Conservation (phyloP, 129 eudicot genomes). For the Silybum marianum region DNA sequence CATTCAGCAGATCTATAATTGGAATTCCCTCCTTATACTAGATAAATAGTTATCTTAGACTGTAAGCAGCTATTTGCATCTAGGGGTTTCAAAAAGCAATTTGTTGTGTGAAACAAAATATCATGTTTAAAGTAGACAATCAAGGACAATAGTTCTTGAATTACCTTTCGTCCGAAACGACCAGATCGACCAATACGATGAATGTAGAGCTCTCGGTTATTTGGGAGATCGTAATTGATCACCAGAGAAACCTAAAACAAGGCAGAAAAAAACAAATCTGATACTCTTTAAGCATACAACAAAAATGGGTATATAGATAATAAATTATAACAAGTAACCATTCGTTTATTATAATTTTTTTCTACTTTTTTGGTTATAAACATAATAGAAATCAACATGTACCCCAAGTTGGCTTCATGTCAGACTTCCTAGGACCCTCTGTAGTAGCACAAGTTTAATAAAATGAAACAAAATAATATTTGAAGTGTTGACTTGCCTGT, state of each 20-base stretch:
- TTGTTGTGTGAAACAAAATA: background rate
- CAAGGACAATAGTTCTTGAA: background rate
- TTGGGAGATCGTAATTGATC: constrained; percentile 93
- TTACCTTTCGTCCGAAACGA: constrained; percentile 98
- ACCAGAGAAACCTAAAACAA: constrained; percentile 80
- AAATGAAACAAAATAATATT: background rate
- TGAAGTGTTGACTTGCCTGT: constrained; percentile 51
- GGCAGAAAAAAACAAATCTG: constrained; percentile 8
- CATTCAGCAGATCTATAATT: background rate
- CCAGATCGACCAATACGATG: constrained; percentile 99
- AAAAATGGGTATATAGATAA: too few species aligned
- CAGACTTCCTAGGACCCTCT: background rate
- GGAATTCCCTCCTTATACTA: background rate
- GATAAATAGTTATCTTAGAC: background rate
- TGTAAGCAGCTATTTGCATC: background rate
- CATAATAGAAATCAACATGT: too few species aligned
- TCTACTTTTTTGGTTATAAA: too few species aligned
- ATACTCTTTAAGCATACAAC: too few species aligned
- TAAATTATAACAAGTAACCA: too few species aligned
- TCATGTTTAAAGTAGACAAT: background rate
- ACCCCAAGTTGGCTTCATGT: background rate
- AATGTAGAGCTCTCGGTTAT: constrained; percentile 92
- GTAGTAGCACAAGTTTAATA: background rate
- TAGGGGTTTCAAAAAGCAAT: background rate
- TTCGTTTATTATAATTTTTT: too few species aligned